phyloP scores from a whole-genome alignment of 176 grass and related monocot genomes.

The Aegilops bicornis region DNA sequence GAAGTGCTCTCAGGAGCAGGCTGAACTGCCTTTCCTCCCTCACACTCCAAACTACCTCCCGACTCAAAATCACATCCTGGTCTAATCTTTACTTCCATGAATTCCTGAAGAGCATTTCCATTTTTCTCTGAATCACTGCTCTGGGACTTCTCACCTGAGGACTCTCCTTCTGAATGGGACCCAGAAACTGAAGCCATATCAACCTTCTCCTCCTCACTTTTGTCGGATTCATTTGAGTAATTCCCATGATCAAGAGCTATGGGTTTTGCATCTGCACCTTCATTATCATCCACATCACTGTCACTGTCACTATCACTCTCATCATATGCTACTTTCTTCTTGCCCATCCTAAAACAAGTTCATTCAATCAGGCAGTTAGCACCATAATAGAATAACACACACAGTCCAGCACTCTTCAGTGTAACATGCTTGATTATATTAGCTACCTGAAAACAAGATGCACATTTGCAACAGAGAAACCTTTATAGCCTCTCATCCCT shows the following conservation, averaged over 20 bases:
- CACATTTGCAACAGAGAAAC: neutral
- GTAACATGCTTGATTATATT: neutral
- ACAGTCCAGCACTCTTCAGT: neutral
- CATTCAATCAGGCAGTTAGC: constrained; percentile 11
- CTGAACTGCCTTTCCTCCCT: constrained; percentile 29
- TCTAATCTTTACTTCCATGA: neutral
- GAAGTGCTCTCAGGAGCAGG: neutral
- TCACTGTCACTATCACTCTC: constrained; percentile 67
- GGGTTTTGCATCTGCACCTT: constrained; percentile 50
- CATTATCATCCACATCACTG: constrained; percentile 51
- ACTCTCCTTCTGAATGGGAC: constrained; percentile 61
- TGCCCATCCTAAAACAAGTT: constrained; percentile 72
- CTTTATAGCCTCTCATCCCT: neutral
- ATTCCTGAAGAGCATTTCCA: constrained; percentile 27
- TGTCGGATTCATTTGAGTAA: constrained; percentile 50
- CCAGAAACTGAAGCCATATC: constrained; percentile 47
- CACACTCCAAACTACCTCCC: constrained; percentile 33
- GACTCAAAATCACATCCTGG: constrained; percentile 49
- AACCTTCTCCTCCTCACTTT: constrained; percentile 42
- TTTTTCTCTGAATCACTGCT: constrained; percentile 53
- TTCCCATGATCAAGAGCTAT: constrained; percentile 58
- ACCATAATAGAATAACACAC: neutral
- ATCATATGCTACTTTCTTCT: constrained; percentile 71
- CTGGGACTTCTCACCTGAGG: constrained; percentile 47
- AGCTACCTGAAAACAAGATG: neutral